Percentiles rank a stretch among this genome's conserved stretches.
These are phyloP conservation scores for Purpureocillium lavendulum DNA, from an alignment of 2,329 filamentous ascomycete genomes.

Conservation along the genomic window DNA sequence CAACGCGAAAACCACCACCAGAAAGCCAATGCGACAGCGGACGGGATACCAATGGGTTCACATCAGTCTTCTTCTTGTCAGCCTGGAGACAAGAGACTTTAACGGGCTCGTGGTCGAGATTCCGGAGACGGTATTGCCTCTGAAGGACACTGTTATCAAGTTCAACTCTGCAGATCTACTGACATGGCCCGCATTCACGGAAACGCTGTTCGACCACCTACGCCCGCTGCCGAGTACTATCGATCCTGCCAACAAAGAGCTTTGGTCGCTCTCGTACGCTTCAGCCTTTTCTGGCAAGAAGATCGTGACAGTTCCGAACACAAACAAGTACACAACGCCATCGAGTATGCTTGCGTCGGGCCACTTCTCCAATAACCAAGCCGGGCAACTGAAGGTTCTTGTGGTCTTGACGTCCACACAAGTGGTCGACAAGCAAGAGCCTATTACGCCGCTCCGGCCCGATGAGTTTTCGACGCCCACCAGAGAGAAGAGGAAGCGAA, in stretches of 20 bases:
- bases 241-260: too few species aligned
- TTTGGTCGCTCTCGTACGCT: too few species aligned
- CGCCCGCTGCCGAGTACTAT: too few species aligned
- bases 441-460: not conserved
- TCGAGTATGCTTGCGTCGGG: too few species aligned
- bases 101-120: conserved; percentile 4
- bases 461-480: not conserved
- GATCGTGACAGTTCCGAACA: too few species aligned
- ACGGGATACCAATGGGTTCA: not conserved
- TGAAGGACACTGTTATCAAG: conserved; percentile 5
- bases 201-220: too few species aligned
- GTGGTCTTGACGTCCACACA: not conserved
- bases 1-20: conserved; percentile 1
- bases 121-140: conserved; percentile 4
- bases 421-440: not conserved
- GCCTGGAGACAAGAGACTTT: conserved; percentile 3
- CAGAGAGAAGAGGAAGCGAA: not conserved
- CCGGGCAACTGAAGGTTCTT: not conserved
- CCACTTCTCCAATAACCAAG: too few species aligned
- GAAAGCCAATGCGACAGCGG: conserved; percentile 1
- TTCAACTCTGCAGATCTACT: not conserved
- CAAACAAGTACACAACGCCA: too few species aligned
- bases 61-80: conserved; percentile 4
- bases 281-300: too few species aligned
- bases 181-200: too few species aligned